Percentiles rank a stretch among this genome's conserved stretches.
Conservation (phyloP, 768 basidiomycete genomes). For the Cystofilobasidium macerans region DNA sequence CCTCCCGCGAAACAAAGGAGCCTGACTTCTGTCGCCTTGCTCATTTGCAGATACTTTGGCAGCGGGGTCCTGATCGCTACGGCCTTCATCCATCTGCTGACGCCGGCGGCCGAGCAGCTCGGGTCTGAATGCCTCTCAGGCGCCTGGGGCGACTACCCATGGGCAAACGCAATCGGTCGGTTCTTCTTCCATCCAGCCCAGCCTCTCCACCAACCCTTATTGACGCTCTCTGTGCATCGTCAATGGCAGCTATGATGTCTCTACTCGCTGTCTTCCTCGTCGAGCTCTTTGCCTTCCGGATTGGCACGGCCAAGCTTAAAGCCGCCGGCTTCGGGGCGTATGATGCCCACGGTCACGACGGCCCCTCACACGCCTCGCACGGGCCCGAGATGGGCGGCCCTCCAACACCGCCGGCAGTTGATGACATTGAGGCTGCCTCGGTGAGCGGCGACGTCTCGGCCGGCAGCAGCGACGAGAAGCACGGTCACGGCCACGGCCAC, state of each 20-base stretch:
- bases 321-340: constrained; percentile 14
- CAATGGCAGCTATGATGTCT: constrained; percentile 56
- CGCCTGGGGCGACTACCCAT: constrained; percentile 64
- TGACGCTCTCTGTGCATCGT: constrained; percentile 43
- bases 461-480: neutral
- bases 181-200: constrained; percentile 34
- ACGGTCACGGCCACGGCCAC: constrained; percentile 1
- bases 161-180: constrained; percentile 34
- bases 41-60: neutral
- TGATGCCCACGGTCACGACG: constrained; percentile 19
- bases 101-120: constrained; percentile 63
- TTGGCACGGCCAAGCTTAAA: constrained; percentile 20
- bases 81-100: constrained; percentile 59
- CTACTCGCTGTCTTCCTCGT: constrained; percentile 39
- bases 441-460: neutral
- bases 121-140: constrained; percentile 56
- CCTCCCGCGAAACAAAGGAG: too few relatives aligned
- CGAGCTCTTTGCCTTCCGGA: constrained; percentile 19
- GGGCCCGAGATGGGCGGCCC: constrained; percentile 6
- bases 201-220: constrained; percentile 67
- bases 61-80: constrained; percentile 18
- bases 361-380: constrained; percentile 8
- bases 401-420: neutral
- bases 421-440: neutral
- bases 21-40: neutral